Conservation (phyloP, 164 flowering plant species). For the Brasenia schreberi region DNA sequence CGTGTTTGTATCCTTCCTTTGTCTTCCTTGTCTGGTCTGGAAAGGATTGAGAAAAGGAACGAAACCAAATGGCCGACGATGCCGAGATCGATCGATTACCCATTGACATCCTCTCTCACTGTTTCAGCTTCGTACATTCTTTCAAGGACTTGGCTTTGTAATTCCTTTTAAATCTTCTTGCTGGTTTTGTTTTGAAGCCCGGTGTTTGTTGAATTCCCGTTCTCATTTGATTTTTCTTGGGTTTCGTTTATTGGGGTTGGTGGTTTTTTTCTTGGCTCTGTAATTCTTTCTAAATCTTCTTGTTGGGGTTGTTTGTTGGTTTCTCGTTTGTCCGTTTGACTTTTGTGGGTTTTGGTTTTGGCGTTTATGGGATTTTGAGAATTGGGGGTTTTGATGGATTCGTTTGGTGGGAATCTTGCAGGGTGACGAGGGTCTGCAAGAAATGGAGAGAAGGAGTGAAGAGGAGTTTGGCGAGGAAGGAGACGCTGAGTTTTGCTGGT, state of each 20-base stretch:
- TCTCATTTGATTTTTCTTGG: background rate
- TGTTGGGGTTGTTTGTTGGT: background rate
- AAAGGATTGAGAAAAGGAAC: background rate
- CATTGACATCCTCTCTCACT: slow-evolving; percentile 51
- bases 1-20: background rate
- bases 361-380: background rate
- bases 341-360: background rate
- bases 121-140: slow-evolving; percentile 36
- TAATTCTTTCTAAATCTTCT: background rate
- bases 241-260: background rate
- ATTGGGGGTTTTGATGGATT: too few species aligned
- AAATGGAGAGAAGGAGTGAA: slow-evolving; percentile 89
- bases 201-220: too few species aligned
- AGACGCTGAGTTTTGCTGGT: slow-evolving; percentile 66
- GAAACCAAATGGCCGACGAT: slow-evolving; percentile 16
- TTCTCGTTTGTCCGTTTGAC: background rate
- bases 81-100: slow-evolving; percentile 55
- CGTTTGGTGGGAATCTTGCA: background rate
- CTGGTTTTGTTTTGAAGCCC: too few species aligned
- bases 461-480: slow-evolving; percentile 51
- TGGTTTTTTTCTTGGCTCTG: background rate
- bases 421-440: slow-evolving; percentile 42
- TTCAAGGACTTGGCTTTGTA: slow-evolving; percentile 72
- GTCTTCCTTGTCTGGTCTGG: background rate
- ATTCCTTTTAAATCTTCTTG: slow-evolving; percentile 3